Percentiles rank a stretch among this genome's conserved stretches.
These are phyloP conservation scores for Ophiocordyceps camponoti-floridani DNA, from an alignment of 2,329 filamentous ascomycete genomes.

Conservation along the genomic window DNA sequence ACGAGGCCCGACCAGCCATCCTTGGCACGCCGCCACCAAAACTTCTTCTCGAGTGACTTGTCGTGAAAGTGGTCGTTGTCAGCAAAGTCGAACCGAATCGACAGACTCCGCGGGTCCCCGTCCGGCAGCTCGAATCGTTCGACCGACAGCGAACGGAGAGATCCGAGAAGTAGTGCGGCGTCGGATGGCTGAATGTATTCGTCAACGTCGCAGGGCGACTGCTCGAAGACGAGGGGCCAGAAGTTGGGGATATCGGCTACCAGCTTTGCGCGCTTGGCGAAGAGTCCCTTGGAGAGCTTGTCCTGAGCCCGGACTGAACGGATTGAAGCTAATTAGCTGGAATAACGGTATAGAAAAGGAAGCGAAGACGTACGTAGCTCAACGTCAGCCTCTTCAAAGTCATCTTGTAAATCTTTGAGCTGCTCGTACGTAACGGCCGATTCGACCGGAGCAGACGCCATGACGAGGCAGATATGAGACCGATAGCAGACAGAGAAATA, in stretches of 20 bases:
- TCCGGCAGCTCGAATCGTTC: constrained; percentile 61
- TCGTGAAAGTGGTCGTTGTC: constrained; percentile 74
- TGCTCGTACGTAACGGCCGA: constrained; percentile 50
- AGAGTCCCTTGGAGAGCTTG: constrained; percentile 50
- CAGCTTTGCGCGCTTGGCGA: constrained; percentile 55
- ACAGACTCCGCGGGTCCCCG: constrained; percentile 67
- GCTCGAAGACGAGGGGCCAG: constrained; percentile 88
- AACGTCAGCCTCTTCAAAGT: constrained; percentile 69
- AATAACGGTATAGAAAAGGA: neutral
- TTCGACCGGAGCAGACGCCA: constrained; percentile 7
- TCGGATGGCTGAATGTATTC: constrained; percentile 74
- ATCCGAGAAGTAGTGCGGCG: constrained; percentile 49
- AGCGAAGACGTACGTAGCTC: constrained; percentile 51
- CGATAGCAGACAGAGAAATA: no score
- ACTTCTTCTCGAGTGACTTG: constrained; percentile 70
- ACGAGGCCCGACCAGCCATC: constrained; percentile 62
- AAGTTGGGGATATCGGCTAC: constrained; percentile 66
- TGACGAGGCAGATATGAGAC: no score
- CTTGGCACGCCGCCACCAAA: constrained; percentile 60
- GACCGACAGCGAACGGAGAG: constrained; percentile 52
- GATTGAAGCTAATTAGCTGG: neutral
- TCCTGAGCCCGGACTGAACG: constrained; percentile 53
- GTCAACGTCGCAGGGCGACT: constrained; percentile 71
- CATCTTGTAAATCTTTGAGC: constrained; percentile 61
- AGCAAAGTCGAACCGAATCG: constrained; percentile 60